Evolutionary conservation across 2,329 filamentous ascomycete species (phyloP).

Genomic region (Apiospora pterosperma): DNA sequence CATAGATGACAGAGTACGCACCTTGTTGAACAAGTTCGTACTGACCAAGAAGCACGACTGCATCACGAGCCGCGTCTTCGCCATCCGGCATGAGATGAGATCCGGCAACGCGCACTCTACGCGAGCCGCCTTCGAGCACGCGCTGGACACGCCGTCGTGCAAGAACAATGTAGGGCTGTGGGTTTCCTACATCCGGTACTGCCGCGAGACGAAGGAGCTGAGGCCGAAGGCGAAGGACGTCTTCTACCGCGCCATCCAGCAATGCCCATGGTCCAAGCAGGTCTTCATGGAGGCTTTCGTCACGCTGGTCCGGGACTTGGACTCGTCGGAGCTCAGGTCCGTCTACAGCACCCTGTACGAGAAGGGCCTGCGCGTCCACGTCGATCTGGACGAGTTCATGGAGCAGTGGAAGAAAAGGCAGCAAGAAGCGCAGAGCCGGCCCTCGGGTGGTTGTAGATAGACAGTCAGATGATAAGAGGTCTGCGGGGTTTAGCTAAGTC

Average conservation of each 20-base stretch:
- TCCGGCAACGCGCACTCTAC: constrained; percentile 47
- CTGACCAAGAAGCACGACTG: constrained; percentile 36
- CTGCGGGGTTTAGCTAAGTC: no score
- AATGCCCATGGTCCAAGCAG: constrained; percentile 40
- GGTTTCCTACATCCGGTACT: constrained; percentile 48
- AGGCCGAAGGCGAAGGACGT: constrained; percentile 23
- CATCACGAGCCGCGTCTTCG: constrained; percentile 43
- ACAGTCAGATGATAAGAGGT: background rate
- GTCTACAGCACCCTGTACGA: constrained; percentile 44
- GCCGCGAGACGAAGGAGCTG: constrained; percentile 23
- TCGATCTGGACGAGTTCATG: constrained; percentile 49
- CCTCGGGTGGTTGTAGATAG: background rate
- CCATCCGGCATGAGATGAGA: constrained; percentile 47
- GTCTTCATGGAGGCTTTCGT: constrained; percentile 51
- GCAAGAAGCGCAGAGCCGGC: background rate
- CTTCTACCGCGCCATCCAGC: constrained; percentile 32
- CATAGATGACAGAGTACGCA: constrained; percentile 74
- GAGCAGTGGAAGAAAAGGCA: constrained; percentile 23
- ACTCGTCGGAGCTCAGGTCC: constrained; percentile 44
- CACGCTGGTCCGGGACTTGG: constrained; percentile 40
- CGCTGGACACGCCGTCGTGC: constrained; percentile 37
- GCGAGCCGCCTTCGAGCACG: constrained; percentile 49
- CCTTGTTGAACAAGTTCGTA: constrained; percentile 54
- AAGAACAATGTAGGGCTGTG: constrained; percentile 42
- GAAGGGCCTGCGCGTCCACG: constrained; percentile 48